These are phyloP conservation scores for Sugiyamaella smithiae DNA, from an alignment of 805 yeast species.

Conservation along the genomic window DNA sequence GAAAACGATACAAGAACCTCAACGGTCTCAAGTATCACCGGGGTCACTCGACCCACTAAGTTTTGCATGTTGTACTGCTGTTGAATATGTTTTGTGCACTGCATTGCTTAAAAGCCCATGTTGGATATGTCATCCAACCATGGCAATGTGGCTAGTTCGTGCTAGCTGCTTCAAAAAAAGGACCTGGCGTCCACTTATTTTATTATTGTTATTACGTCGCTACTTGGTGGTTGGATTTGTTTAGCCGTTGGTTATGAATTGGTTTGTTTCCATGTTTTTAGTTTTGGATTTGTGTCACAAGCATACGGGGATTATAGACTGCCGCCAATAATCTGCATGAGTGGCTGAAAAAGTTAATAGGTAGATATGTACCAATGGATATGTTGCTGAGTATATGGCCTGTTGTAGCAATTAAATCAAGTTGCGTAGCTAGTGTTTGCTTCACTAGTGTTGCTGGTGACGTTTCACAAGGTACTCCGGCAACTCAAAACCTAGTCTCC, in stretches of 20 bases:
- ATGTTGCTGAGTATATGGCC: neutral
- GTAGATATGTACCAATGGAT: slow-evolving; percentile 6
- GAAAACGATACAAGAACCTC: slow-evolving; percentile 91
- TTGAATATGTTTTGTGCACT: neutral
- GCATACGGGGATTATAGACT: slow-evolving; percentile 5
- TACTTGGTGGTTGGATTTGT: neutral
- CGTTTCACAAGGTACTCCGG: no score
- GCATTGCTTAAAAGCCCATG: neutral
- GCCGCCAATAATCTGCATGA: slow-evolving; percentile 6
- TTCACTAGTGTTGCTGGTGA: no score
- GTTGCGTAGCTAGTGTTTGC: neutral
- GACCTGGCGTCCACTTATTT: slow-evolving; percentile 5
- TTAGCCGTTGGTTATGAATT: slow-evolving; percentile 3
- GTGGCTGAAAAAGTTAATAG: slow-evolving; percentile 4
- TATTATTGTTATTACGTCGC: slow-evolving; percentile 2
- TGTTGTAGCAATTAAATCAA: neutral
- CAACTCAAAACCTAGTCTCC: no score
- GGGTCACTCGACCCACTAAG: slow-evolving; percentile 93
- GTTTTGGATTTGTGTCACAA: slow-evolving; percentile 2
- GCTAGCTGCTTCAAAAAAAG: neutral
- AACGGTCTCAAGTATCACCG: slow-evolving; percentile 96
- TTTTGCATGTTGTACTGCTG: neutral
- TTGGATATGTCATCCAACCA: neutral
- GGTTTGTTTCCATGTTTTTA: neutral
- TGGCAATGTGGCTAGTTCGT: no score